These are phyloP conservation scores for Obba rivulosa DNA, from an alignment of 768 basidiomycete species.

Conservation along the genomic window DNA sequence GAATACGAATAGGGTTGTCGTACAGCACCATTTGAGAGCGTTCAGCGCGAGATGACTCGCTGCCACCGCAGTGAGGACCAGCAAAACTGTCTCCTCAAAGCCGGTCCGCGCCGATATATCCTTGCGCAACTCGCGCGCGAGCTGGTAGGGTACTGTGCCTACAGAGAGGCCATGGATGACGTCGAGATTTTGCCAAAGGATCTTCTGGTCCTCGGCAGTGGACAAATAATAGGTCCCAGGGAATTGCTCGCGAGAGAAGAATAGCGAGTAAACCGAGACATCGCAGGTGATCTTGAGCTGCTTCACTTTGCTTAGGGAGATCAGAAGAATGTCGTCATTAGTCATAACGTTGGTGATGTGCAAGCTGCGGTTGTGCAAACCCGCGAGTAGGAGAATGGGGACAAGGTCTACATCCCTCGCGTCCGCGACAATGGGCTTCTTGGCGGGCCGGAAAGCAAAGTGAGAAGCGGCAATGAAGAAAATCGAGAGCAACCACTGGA, in stretches of 20 bases:
- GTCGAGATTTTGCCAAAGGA: slow-evolving; percentile 81
- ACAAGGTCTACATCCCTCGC: slow-evolving; percentile 90
- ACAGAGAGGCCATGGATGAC: slow-evolving; percentile 89
- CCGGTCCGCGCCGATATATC: slow-evolving; percentile 68
- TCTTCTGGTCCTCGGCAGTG: slow-evolving; percentile 66
- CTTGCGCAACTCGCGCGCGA: slow-evolving; percentile 60
- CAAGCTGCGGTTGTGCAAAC: slow-evolving; percentile 80
- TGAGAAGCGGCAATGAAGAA: too few relatives aligned
- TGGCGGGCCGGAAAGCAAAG: slow-evolving; percentile 84
- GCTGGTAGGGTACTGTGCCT: slow-evolving; percentile 74
- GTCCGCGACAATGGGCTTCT: slow-evolving; percentile 93
- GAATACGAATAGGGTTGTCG: slow-evolving; percentile 94
- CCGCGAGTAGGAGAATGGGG: slow-evolving; percentile 87
- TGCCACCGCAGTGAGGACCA: slow-evolving; percentile 81
- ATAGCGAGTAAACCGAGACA: slow-evolving; percentile 88
- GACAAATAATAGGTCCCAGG: slow-evolving; percentile 63
- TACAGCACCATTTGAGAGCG: slow-evolving; percentile 79
- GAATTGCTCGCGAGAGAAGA: slow-evolving; percentile 78
- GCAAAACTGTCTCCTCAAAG: slow-evolving; percentile 79
- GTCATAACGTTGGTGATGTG: slow-evolving; percentile 89
- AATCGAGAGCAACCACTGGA: slow-evolving; percentile 69
- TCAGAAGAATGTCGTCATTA: slow-evolving; percentile 82
- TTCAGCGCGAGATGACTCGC: slow-evolving; percentile 76
- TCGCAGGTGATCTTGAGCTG: slow-evolving; percentile 94
- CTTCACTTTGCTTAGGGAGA: slow-evolving; percentile 92